Base-by-base conservation (phyloP, 2,329 filamentous ascomycete genomes). In the Helminthosporium solani region DNA sequence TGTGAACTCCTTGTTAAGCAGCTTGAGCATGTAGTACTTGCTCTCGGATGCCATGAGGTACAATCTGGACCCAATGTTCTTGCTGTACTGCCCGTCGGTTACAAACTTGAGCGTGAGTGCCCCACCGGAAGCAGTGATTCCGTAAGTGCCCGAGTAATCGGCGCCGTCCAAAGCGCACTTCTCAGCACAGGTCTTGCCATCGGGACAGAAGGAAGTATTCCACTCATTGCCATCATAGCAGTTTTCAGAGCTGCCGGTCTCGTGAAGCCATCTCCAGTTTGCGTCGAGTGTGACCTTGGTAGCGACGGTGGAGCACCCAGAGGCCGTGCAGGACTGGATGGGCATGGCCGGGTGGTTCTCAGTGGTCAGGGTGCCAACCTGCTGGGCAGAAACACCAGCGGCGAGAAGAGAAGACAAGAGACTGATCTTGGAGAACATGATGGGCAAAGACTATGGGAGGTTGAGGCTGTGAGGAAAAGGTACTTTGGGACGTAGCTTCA, bases 61-160 rank as follows among this genome's bases (percentile, higher is more conserved):
- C 19, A 59, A 42, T 20, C 64, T 56, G n/a, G 58, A 60, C 9
- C 64, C 64, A 31, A 66, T 51, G 46, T 67, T 66, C 40, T 45
- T 59, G 28, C 36, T 60, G 57, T 72, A 70, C 16, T 54, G 46
- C 52, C 71, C 67, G 43, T 75, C 64, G 44, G 77, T 80, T 44
- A 81, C 77, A 50, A 82, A 80, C 60, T 75, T 75, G 53, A 82
- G 70, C 53, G 67, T 76, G 50, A 30, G 18, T 12, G 40, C 40
- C 8, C 23, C 23, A 16, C 60, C 58, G 25, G 49, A 53, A 5
- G 58, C 53, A 23, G 57, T 59, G n/a, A 58, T 53, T 15, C 58
- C 78, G 42, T 81, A 81, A 28, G 78, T 80, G 38, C 57, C 63
- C 4, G 64, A 40, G 57, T 81, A 81, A 53, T 79, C 75, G 38